Evolutionary conservation across 306 rosid species (phyloP), one percentile per base, ranked within the genome.

Genomic region (Cucumis hystrix): DNA sequence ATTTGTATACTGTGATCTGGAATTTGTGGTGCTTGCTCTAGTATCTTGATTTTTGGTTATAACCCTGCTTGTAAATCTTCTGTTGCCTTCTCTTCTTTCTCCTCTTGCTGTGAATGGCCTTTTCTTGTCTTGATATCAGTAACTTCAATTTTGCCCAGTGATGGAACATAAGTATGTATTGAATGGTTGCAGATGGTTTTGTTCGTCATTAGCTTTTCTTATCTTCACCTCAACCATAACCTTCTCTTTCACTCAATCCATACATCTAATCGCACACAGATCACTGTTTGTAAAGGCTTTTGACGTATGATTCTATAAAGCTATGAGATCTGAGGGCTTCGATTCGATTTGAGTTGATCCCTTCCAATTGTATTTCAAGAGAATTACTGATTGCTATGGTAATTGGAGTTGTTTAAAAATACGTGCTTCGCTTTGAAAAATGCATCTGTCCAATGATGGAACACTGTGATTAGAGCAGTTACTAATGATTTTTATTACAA

Each of bases 241-340:
- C 28, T n/a, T 33, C 49, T 67, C 30, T 39, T 67, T 67, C 74
- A 8, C 39, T 5, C 33, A 10, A 5, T 40, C 18, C 74, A 20
- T 67, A 67, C 54, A 41, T 13, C 12, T 6, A 40, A n/a, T n/a
- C 54, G 5, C 74, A 40, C 74, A 9, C 52, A 40, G 33, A 7
- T 17, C 17, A 67, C 54, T 67, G 8, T 5, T 67, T 4, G 54
- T 67, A 10, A 67, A 40, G 74, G 74, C 54, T 67, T 40, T 67
- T 67, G 74, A 67, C 20, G 74, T 20, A 25, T 67, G 74, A 67
- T 67, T 67, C 74, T 8, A 40, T 28, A 10, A 67, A 67, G 74
- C 74, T 67, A 67, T 67, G 74, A 67, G 74, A 67, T 67, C 74
- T 67, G 74, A 67, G 54, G 74, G 74, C 74, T 67, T n/a, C 10